phyloP scores from a whole-genome alignment of 805 yeast genomes.

The Candida vaughaniae region DNA sequence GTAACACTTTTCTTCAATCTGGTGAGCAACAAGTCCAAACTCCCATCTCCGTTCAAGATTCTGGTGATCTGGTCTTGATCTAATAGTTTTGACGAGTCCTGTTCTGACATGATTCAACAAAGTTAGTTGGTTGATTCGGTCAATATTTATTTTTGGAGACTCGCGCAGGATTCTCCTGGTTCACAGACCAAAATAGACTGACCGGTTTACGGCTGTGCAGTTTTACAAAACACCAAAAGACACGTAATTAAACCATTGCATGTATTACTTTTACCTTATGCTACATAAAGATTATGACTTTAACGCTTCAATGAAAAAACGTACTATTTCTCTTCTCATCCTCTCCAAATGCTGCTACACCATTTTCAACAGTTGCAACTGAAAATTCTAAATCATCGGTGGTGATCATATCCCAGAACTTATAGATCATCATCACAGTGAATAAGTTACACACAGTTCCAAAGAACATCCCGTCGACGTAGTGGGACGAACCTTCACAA shows the following conservation, averaged over 20 bases:
- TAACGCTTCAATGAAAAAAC: conserved; percentile 13
- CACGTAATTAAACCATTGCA: too few relatives aligned
- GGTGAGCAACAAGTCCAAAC: conserved; percentile 68
- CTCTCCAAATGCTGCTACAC: conserved; percentile 30
- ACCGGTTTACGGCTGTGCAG: not conserved
- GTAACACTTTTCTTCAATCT: conserved; percentile 76
- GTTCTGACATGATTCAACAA: conserved; percentile 10
- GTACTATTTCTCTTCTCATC: conserved; percentile 31
- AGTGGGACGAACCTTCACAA: conserved; percentile 75
- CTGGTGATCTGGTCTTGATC: conserved; percentile 37
- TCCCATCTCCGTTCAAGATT: conserved; percentile 67
- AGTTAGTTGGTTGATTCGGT: not conserved
- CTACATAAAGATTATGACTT: too few relatives aligned
- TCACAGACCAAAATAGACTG: not conserved
- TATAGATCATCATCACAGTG: conserved; percentile 91
- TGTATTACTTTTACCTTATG: too few relatives aligned
- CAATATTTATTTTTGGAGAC: too few relatives aligned
- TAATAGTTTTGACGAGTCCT: conserved; percentile 9
- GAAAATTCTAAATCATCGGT: conserved; percentile 92
- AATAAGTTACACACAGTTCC: conserved; percentile 78
- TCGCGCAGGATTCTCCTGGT: conserved; percentile 1
- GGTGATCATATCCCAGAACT: conserved; percentile 95
- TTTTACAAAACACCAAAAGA: too few relatives aligned
- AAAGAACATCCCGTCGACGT: conserved; percentile 86
- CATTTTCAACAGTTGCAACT: conserved; percentile 50